Evolutionary conservation across 805 yeast species (phyloP), one percentile per base, ranked within the genome.

Genomic region (Cyberlindnera maritima): DNA sequence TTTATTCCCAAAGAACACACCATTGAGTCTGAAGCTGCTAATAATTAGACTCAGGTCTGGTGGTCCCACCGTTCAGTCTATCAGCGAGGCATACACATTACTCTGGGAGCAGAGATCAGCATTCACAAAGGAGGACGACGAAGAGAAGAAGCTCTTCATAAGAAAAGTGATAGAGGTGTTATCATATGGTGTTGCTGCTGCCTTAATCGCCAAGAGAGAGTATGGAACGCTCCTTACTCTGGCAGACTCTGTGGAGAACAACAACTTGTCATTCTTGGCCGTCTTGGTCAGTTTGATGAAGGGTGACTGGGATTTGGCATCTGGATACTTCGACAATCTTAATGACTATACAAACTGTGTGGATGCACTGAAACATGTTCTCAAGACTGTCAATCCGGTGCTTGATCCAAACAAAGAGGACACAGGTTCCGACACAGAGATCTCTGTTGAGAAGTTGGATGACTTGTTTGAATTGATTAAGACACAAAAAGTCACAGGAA

Each of bases 401-500:
- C 36, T 62, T 4, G 65, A 61, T 36, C 49, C 47, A 1, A 49
- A 49, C 8, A 44, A 43, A 17, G 42, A 49, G 12, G 53, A 49
- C 32, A 36, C 29, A 8, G 52, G 50, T 1, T 13, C 33, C 3
- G 41, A 38, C 3, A 18, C 26, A 18, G 43, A 47, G 2, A 12
- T 47, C 15, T 21, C 45, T 6, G 39, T 52, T 3, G 41, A 48
- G 7, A 33, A 43, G 14, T 42, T 66, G 17, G 62, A 59, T 19
- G 53, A 56, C 6, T 21, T 68, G 4, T 48, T 59, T 15, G 54
- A 52, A 1, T 44, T 64, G 34, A 58, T 62, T 4, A 54, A 61
- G 35, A 50, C 58, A 2, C 59, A 59, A 15, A 49, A 50, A 10
- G 60, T 69, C 8, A 69, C 72, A 3, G 69, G 68, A 6, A 58